A percentile compares a stretch with the other conserved stretches of the same genome.
Conservation (phyloP, 2,329 filamentous ascomycete genomes). For the Lasiodiplodia gonubiensis region DNA sequence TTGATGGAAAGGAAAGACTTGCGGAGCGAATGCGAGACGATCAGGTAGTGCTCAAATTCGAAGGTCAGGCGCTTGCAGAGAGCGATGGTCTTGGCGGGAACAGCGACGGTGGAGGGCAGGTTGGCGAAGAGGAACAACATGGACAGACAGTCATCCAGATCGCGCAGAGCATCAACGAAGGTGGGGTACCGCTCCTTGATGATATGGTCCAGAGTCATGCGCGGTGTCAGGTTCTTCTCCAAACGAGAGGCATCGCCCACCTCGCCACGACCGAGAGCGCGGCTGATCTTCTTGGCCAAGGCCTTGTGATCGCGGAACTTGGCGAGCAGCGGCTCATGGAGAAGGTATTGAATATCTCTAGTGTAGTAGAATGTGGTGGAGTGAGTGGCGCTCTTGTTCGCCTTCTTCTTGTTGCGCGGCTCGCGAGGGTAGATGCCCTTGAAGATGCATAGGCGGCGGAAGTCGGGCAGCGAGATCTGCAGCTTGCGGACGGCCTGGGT, state of each 20-base stretch:
- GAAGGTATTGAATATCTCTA: constrained; percentile 97
- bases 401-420: constrained; percentile 96
- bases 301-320: constrained; percentile 98
- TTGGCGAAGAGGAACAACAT: constrained; percentile 98
- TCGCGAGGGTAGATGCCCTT: constrained; percentile 98
- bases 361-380: constrained; percentile 91
- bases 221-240: constrained; percentile 88
- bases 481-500: constrained; percentile 97
- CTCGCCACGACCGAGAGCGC: constrained; percentile 89
- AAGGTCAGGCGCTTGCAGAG: constrained; percentile 90
- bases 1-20: constrained; percentile 99
- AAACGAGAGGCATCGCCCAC: constrained; percentile 84
- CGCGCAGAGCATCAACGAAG: constrained; percentile 90
- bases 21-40: constrained; percentile 85
- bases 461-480: constrained; percentile 95
- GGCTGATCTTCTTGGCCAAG: constrained; percentile 96
- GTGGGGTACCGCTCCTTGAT: constrained; percentile 98
- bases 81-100: constrained; percentile 94
- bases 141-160: constrained; percentile 94
- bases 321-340: constrained; percentile 90
- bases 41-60: constrained; percentile 98
- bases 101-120: constrained; percentile 84
- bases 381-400: constrained; percentile 84
- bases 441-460: constrained; percentile 98
- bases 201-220: constrained; percentile 92